Evolutionary conservation across 495 filamentous ascomycete genomes (phyloP), one percentile per base, ranked within the genome.

Genomic region (Tetracladium setigerum): DNA sequence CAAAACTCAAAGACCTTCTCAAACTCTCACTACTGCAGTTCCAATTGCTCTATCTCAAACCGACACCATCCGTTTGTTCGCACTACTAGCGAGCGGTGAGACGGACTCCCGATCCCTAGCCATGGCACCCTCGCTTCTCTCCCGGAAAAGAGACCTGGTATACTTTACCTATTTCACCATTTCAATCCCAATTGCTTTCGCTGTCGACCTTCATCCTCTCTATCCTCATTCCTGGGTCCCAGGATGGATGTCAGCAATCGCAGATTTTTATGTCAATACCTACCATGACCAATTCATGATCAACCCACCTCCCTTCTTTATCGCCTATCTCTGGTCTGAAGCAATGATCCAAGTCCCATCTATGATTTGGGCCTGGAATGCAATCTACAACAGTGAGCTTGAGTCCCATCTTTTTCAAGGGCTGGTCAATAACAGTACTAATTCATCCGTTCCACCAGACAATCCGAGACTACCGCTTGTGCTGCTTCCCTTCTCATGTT

Each of bases 231-330:
- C 63, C 38, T 56, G 86, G 12, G 70, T 69, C 47, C 68, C 73
- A 1, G 52, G 68, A 2, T 60, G 79, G 57, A 70, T 82, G 42
- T 52, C 57, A 32, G 34, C 58, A 0, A 34, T 87, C 30, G 80
- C 82, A 30, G 53, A 63, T 0, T 83, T 69, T 64, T 89, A 91
- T 67, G 71, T 86, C 50, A 48, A 61, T 12, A 84, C 71, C 7
- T 87, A 82, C 68, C 76, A 78, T 34, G 89, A 95, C 65, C 85
- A 81, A 19, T 86, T 89, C 68, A 85, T 89, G 60, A 71, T 74
- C 38, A 68, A 69, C 22, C 66, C 79, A 2, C 81, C 85, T 0
- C 63, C 68, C 38, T 95, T 87, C 82, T 90, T 91, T 63, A 67
- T 63, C 2, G 55, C 77, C 4, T 90, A 83, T 60, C 66, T 81